Conservation (phyloP, 2,329 filamentous ascomycete genomes). For the Hymenoscyphus linearis region DNA sequence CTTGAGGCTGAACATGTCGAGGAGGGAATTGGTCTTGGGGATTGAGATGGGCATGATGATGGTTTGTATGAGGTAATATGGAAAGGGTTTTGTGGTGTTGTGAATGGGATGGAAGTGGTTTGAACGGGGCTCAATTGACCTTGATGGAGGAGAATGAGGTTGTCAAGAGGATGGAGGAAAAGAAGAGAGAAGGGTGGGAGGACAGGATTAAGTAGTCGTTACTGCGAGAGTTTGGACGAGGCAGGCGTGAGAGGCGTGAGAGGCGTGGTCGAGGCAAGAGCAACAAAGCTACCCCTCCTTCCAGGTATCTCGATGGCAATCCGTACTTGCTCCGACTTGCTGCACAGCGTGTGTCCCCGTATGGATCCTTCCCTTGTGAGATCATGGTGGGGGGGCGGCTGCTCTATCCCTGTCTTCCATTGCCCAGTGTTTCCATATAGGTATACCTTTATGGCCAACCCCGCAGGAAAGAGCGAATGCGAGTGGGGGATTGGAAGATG, state of each 20-base stretch:
- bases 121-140: not conserved
- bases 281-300: not conserved
- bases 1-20: slow-evolving; percentile 49
- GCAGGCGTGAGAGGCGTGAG: not conserved
- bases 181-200: not conserved
- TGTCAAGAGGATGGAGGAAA: not conserved
- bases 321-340: not conserved
- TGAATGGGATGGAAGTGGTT: not conserved
- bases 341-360: not conserved
- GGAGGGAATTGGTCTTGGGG: slow-evolving; percentile 9
- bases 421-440: not conserved
- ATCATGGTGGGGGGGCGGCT: not conserved
- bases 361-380: not conserved
- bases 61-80: not conserved
- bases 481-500: not conserved
- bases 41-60: slow-evolving; percentile 8
- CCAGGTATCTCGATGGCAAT: not conserved
- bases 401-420: not conserved
- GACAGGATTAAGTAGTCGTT: not conserved
- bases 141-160: not conserved
- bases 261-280: not conserved
- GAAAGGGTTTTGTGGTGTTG: not conserved
- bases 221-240: not conserved
- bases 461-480: not conserved
- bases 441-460: not conserved